Conservation (phyloP, 2,329 filamentous ascomycete genomes). For the Ophiostoma sp. region DNA sequence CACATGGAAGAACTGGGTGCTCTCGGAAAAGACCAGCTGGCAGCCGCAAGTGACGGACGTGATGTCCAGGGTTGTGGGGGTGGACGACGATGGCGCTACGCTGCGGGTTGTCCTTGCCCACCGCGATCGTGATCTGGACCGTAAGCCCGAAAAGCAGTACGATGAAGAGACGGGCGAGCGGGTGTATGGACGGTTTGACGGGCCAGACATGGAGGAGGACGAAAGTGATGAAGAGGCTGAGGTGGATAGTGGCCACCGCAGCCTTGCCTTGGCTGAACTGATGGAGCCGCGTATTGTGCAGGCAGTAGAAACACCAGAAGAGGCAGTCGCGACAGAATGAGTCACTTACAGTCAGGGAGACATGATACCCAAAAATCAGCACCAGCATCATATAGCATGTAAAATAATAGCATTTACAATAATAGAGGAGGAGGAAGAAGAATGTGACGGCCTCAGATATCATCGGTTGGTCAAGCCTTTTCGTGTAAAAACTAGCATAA, state of each 20-base stretch:
- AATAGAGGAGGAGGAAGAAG: background rate
- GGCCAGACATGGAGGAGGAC: conserved; percentile 60
- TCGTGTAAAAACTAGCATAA: no score
- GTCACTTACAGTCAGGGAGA: background rate
- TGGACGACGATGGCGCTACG: conserved; percentile 50
- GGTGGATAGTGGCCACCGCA: conserved; percentile 54
- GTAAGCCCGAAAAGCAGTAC: conserved; percentile 55
- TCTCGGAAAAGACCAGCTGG: conserved; percentile 65
- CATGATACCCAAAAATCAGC: conserved; percentile 4
- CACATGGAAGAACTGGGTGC: conserved; percentile 65
- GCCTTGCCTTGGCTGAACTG: conserved; percentile 61
- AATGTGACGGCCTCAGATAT: background rate
- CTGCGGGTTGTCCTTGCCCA: conserved; percentile 67
- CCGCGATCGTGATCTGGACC: conserved; percentile 61
- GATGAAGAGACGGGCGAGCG: conserved; percentile 69
- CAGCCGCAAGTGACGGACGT: conserved; percentile 63
- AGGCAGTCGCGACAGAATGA: background rate
- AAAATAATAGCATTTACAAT: background rate
- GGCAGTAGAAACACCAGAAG: background rate
- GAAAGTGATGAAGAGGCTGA: background rate
- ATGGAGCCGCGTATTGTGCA: conserved; percentile 62
- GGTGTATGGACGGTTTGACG: conserved; percentile 76
- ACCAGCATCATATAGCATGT: background rate
- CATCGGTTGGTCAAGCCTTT: background rate
- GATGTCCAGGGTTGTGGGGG: conserved; percentile 65